Evolutionary conservation across 1,284 basidiomycete species (phyloP), one percentile per base, ranked within the genome.

Genomic region (Phellopilus nigrolimitatus): DNA sequence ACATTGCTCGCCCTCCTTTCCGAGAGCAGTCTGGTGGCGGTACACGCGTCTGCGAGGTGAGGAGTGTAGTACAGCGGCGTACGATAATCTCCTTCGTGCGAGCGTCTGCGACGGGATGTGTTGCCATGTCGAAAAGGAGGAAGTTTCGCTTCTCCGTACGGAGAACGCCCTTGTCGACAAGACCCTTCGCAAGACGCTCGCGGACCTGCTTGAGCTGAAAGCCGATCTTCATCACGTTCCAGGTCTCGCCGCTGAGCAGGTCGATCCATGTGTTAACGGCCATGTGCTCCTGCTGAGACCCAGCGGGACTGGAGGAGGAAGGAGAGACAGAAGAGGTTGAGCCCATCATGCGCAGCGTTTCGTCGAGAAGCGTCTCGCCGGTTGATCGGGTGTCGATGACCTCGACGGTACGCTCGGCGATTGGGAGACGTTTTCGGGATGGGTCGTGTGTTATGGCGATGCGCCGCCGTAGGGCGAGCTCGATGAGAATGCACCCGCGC

Each of bases 171-270:
- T 97, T 97, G 76, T 97, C 94, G 49, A 95, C 94, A 36, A 97
- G 80, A 1, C 94, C 94, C 67, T 97, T 97, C n/a, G 92, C 92
- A 41, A 97, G 82, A 19, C 94, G 87, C 69, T 97, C 94, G 49
- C 94, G 85, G 40, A 97, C 94, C 70, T 97, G 94, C 69, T 97
- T 97, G 46, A 97, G 82, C 68, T 97, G 94, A 70, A 93, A 97
- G 24, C 93, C 93, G 52, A 97, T 97, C 71, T 97, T 97, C 85
- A 97, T 92, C 4, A 97, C 91, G 66, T 97, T 97, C 94, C 94
- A 97, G 47, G 94, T 97, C 72, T 97, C 94, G 57, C 93, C 94
- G 59, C 87, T 91, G 65, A 97, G 75, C 28, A 97, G 73, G 66
- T 97, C 94, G 44, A 97, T 86, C 94, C 94, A 97, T 30, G 80